Conservation (phyloP, 2,329 filamentous ascomycete species). For the Arthrinium phaeospermum region DNA sequence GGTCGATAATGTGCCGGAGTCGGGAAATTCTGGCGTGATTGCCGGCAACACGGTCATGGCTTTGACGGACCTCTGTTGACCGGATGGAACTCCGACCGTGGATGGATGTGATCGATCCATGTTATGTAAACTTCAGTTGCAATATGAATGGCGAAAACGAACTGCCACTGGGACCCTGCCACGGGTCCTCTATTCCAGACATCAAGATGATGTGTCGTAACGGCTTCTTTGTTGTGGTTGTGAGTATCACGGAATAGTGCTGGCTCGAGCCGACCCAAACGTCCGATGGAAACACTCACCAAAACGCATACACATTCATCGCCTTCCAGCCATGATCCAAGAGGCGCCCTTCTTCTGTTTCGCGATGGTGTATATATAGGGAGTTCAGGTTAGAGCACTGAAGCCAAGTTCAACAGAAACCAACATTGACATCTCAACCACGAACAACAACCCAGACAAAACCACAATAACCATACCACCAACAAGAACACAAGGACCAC, state of each 20-base stretch:
- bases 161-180: background rate
- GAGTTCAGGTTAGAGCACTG: background rate
- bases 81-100: too few species aligned
- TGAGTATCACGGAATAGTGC: background rate
- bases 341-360: background rate
- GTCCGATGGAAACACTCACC: background rate
- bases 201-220: background rate
- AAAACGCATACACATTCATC: background rate
- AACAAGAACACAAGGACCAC: background rate
- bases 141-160: background rate
- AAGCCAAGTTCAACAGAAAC: background rate
- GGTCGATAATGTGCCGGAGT: too few species aligned
- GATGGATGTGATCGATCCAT: too few species aligned
- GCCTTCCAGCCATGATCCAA: background rate
- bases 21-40: background rate
- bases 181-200: background rate
- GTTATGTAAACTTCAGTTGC: too few species aligned
- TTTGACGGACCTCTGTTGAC: too few species aligned
- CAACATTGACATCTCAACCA: background rate
- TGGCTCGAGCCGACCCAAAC: background rate
- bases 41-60: background rate
- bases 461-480: background rate
- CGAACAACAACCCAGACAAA: background rate
- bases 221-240: background rate
- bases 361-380: background rate